These are phyloP conservation scores for Phoma sp. DNA, from an alignment of 2,329 filamentous ascomycete species.

Conservation along the genomic window DNA sequence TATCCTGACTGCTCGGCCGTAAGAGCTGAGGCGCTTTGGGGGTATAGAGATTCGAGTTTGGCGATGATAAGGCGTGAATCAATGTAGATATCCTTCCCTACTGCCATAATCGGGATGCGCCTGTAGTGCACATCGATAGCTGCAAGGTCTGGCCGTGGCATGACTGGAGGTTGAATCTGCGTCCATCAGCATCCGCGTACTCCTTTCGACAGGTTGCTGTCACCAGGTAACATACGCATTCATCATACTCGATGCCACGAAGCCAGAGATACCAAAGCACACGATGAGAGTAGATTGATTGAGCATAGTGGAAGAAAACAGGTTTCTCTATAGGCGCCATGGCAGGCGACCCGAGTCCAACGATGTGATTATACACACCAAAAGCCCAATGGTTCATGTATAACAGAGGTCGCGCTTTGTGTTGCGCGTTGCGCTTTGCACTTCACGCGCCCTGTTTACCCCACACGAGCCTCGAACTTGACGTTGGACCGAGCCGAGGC, in stretches of 20 bases:
- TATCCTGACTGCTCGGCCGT: constrained; percentile 52
- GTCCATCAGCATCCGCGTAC: not conserved
- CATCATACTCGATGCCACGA: constrained; percentile 67
- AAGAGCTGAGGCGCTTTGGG: constrained; percentile 17
- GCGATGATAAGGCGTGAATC: constrained; percentile 42
- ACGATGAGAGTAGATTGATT: constrained; percentile 68
- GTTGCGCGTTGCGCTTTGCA: not conserved
- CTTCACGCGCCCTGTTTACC: constrained; percentile 8
- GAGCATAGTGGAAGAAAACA: constrained; percentile 69
- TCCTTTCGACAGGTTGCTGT: not conserved
- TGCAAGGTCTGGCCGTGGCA: constrained; percentile 40
- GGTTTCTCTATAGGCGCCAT: constrained; percentile 51
- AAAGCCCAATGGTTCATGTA: not conserved
- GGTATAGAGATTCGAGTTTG: constrained; percentile 34
- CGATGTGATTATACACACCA: not conserved
- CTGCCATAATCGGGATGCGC: constrained; percentile 42
- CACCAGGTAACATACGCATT: constrained; percentile 63
- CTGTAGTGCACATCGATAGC: constrained; percentile 47
- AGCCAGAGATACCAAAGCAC: constrained; percentile 72
- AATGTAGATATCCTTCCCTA: constrained; percentile 42
- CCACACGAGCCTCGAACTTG: constrained; percentile 9
- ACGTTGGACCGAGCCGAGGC: constrained; percentile 16
- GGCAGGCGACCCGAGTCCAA: not conserved
- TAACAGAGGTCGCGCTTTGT: not conserved
- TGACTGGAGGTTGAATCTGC: constrained; percentile 62